Evolutionary conservation across 2,329 filamentous ascomycete genomes (phyloP).

Genomic region (Colletotrichum viniferum): DNA sequence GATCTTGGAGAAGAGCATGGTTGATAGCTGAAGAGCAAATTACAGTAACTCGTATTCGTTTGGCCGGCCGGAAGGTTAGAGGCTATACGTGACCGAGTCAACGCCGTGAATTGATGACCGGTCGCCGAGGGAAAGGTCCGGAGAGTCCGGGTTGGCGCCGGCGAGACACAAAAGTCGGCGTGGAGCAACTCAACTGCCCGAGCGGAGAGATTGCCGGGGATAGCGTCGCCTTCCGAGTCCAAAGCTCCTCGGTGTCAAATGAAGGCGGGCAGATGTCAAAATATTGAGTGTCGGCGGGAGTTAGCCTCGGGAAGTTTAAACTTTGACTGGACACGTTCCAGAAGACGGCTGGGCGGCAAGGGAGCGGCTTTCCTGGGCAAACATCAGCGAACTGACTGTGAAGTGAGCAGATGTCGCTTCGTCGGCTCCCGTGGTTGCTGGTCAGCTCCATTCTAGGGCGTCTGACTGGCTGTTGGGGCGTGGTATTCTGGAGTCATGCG

Average conservation of each 20-base stretch:
- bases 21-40: not conserved
- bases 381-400: not conserved
- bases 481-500: not conserved
- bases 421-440: not conserved
- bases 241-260: not conserved
- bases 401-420: not conserved
- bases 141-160: not conserved
- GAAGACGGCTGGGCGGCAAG: not conserved
- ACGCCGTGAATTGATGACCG: not conserved
- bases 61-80: not conserved
- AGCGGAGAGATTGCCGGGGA: not conserved
- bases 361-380: not conserved
- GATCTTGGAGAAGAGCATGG: conserved; percentile 27
- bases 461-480: not conserved
- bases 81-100: not conserved
- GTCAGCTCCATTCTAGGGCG: not conserved
- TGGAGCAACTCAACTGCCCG: conserved; percentile 12
- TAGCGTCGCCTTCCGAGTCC: not conserved
- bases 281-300: not conserved
- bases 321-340: not conserved
- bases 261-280: not conserved
- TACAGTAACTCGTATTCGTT: not conserved
- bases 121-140: not conserved
- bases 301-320: not conserved
- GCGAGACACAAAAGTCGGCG: not conserved